Evolutionary conservation across 2,329 filamentous ascomycete species (phyloP).

Genomic region (Westerdykella sp.): DNA sequence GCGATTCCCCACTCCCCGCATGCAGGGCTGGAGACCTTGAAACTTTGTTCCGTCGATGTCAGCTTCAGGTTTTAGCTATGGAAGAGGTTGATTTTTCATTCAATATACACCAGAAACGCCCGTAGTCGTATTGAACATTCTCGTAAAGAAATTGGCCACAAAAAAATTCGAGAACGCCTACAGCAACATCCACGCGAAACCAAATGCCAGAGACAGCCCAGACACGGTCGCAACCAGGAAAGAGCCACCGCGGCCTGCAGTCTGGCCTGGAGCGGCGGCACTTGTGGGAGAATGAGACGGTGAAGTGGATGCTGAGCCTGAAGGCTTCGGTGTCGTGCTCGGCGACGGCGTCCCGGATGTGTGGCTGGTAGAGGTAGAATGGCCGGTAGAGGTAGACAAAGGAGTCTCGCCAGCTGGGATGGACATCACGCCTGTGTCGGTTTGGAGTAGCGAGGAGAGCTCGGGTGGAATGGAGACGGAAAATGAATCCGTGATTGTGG

Average conservation of each 20-base stretch:
- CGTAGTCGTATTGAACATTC: too few species aligned
- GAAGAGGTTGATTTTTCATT: too few species aligned
- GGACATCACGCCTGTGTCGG: slow-evolving; percentile 5
- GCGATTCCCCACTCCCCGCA: too few species aligned
- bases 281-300: background rate
- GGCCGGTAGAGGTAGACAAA: slow-evolving; percentile 5
- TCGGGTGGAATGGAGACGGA: background rate
- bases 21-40: too few species aligned
- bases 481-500: background rate
- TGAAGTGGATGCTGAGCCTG: background rate
- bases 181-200: slow-evolving; percentile 22
- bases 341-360: background rate
- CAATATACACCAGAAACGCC: too few species aligned
- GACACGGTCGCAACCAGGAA: slow-evolving; percentile 15
- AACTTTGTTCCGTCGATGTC: too few species aligned
- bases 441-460: background rate
- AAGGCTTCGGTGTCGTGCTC: background rate
- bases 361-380: background rate
- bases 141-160: too few species aligned
- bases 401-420: slow-evolving; percentile 21
- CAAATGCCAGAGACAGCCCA: slow-evolving; percentile 13
- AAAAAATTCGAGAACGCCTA: slow-evolving; percentile 3
- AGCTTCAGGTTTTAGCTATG: too few species aligned
- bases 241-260: slow-evolving; percentile 1
- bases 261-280: background rate